Evolutionary conservation across 495 filamentous ascomycete species (phyloP), one percentile per base, ranked within the genome.

Genomic region (Clavariopsis aquatica): DNA sequence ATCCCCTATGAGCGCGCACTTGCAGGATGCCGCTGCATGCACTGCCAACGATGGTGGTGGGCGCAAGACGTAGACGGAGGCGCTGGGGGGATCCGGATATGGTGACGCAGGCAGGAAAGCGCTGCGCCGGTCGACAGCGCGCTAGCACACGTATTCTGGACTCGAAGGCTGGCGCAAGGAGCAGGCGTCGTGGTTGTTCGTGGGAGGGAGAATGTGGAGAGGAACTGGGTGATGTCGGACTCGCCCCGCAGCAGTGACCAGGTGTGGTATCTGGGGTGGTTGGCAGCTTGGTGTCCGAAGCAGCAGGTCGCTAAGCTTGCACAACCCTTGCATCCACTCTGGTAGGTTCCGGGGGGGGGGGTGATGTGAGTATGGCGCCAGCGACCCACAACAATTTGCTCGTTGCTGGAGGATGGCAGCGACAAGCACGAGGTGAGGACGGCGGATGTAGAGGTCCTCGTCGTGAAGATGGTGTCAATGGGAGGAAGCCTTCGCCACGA

Each of bases 271-370:
- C 10, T 29, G 58, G 49, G 36, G 43, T 46, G 34, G 60, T 54
- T 62, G 60, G 51, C 28, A 41, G 19, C 29, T 34, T 34, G 60
- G 49, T 47, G 55, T 46, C 59, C n/a, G 54, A 62, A 54, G 47
- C 22, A 54, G 49, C 60, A 55, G 49, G 60, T 62, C 55, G 55
- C n/a, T n/a, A n/a, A n/a, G n/a, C 49, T 62, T 62, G 60, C 49
- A 47, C 57, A 52, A 52, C 43, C 52, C 24, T 28, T 13, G 27
- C n/a, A n/a, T n/a, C n/a, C n/a, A n/a, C n/a, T 24, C 51, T 20
- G 51, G n/a, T 43, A 27, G 2, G 23, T 53, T 10, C 19, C 24
- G 7, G 9, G 22, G 49, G 24, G 4, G 24, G 51, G 19, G 19
- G 49, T 9, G 49, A 26, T 22, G 19, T 17, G 38, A 17, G 52